phyloP scores from a whole-genome alignment of 139 green algal species.

The Chlorella vulgaris region DNA sequence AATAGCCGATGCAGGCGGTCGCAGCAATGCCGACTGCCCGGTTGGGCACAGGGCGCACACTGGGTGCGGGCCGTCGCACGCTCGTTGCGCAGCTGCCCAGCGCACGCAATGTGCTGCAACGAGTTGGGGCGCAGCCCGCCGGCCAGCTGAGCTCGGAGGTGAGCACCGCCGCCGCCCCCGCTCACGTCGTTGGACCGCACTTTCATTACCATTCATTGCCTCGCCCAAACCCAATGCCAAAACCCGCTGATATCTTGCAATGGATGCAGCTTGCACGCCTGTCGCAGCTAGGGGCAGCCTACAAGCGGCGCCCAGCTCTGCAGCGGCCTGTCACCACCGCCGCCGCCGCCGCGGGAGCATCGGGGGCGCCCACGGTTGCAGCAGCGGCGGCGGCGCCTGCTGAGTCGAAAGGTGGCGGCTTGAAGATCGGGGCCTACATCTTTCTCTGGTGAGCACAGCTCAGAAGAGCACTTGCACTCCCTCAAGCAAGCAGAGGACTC shows the following conservation, averaged over 20 bases:
- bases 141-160: no score
- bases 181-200: no score
- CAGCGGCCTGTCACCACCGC: background rate
- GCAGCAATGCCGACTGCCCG: background rate
- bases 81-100: no score
- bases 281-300: background rate
- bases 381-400: background rate
- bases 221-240: no score
- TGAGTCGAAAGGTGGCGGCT: background rate
- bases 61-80: no score
- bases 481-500: background rate
- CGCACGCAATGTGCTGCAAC: no score
- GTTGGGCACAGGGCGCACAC: no score
- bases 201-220: no score
- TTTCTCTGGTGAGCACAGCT: conserved; percentile 19
- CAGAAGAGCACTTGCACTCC: background rate
- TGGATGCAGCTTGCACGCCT: background rate
- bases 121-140: no score
- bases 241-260: no score
- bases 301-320: background rate
- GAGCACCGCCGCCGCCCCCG: no score
- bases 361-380: background rate
- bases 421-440: conserved; percentile 16
- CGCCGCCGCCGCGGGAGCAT: background rate
- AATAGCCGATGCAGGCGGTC: background rate